A percentile compares a stretch with the other conserved stretches of the same genome.
Conservation (phyloP, 2,329 filamentous ascomycete species). For the Aspergillus glaucus region DNA sequence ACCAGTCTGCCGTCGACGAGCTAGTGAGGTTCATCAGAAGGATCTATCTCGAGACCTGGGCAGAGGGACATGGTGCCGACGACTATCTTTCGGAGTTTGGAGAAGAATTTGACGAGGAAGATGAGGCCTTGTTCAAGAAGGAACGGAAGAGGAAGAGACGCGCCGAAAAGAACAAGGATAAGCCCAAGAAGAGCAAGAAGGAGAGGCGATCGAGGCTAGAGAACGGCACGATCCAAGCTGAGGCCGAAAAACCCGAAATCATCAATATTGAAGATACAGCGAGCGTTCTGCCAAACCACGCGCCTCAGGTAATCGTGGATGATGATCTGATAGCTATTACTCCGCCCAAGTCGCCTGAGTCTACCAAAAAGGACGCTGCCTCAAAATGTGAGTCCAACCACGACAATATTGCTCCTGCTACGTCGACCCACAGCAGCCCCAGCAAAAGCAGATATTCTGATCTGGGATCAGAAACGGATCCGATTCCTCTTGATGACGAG, state of each 20-base stretch:
- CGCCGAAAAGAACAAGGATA: neutral
- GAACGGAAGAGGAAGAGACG: constrained; percentile 6
- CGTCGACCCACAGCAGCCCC: neutral
- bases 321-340: neutral
- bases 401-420: neutral
- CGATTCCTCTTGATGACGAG: neutral
- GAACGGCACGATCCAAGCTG: neutral
- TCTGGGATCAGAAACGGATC: neutral
- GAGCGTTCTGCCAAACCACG: neutral
- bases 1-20: constrained; percentile 4
- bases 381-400: neutral
- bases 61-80: neutral
- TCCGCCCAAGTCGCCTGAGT: too few relatives aligned
- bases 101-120: constrained; percentile 15
- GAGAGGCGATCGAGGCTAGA: neutral
- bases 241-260: neutral
- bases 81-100: constrained; percentile 12
- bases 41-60: constrained; percentile 14
- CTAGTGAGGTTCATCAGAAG: constrained; percentile 18
- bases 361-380: neutral
- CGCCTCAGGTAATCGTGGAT: neutral
- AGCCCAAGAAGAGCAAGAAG: constrained; percentile 2
- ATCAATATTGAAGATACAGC: neutral
- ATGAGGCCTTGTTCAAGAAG: neutral
- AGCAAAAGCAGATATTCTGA: neutral